These are phyloP conservation scores for Kwoniella europaea DNA, from an alignment of 768 basidiomycete species.

Conservation along the genomic window DNA sequence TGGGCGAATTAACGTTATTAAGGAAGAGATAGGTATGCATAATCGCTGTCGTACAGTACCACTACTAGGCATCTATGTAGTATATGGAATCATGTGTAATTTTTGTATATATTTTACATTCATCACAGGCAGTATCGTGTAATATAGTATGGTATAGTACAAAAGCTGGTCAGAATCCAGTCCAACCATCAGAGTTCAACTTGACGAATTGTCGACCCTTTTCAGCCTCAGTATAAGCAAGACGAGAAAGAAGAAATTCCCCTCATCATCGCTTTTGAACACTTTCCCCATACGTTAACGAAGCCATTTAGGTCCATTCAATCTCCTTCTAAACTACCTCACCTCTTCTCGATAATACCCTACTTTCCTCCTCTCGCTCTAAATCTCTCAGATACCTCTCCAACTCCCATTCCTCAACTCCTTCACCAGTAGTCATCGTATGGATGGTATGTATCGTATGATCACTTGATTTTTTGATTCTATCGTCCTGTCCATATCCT, in stretches of 20 bases:
- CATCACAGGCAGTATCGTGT: too few relatives aligned
- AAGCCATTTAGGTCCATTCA: not conserved
- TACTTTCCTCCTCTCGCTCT: constrained; percentile 8
- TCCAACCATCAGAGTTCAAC: not conserved
- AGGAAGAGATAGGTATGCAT: too few relatives aligned
- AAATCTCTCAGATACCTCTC: constrained; percentile 31
- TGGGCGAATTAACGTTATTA: not conserved
- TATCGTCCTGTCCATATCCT: not conserved
- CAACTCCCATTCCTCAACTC: constrained; percentile 38
- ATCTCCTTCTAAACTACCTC: not conserved
- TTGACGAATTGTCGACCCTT: not conserved
- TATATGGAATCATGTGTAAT: too few relatives aligned
- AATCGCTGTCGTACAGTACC: too few relatives aligned
- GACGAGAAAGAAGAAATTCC: too few relatives aligned
- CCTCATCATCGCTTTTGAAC: too few relatives aligned
- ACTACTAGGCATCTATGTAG: too few relatives aligned
- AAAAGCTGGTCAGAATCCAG: not conserved
- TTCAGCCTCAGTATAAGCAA: too few relatives aligned
- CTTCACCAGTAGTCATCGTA: constrained; percentile 26
- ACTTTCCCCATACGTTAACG: too few relatives aligned
- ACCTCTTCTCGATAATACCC: not conserved
- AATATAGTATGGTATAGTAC: too few relatives aligned
- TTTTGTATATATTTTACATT: too few relatives aligned
- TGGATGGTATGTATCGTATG: constrained; percentile 11
- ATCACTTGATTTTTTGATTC: constrained; percentile 5